A percentile compares a stretch with the other conserved stretches of the same genome.
phyloP scores from a whole-genome alignment of 495 filamentous ascomycete genomes.

The Friedmanniomyces endolithicus region DNA sequence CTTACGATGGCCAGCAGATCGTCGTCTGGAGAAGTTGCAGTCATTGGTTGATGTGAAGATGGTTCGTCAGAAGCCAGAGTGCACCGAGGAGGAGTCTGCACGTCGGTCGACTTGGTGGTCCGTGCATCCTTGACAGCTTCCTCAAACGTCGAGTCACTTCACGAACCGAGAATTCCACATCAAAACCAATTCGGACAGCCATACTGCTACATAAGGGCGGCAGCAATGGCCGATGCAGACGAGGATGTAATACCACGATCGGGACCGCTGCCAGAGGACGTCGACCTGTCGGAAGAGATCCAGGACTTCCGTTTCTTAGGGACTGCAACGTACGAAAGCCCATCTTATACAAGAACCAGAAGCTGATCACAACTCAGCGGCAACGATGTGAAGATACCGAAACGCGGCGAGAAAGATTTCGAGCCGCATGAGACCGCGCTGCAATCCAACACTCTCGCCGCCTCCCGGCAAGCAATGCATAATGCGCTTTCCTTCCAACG shows the following conservation, averaged over 20 bases:
- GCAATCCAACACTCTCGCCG: slow-evolving; percentile 61
- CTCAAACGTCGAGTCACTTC: background rate
- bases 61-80: no score
- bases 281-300: slow-evolving; percentile 64
- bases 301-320: slow-evolving; percentile 74
- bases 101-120: no score
- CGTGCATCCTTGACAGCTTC: background rate
- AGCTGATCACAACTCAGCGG: slow-evolving; percentile 3
- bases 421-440: slow-evolving; percentile 77
- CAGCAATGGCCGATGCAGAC: slow-evolving; percentile 32
- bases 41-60: background rate
- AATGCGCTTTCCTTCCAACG: slow-evolving; percentile 65
- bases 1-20: slow-evolving; percentile 15
- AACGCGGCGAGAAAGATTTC: slow-evolving; percentile 90
- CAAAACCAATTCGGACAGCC: background rate
- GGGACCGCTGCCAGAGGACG: slow-evolving; percentile 33
- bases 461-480: slow-evolving; percentile 81
- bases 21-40: slow-evolving; percentile 5
- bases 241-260: slow-evolving; percentile 26
- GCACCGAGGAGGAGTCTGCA: no score
- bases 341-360: background rate
- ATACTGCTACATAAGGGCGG: background rate
- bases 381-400: slow-evolving; percentile 41
- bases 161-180: background rate
- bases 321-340: background rate